phyloP scores from a whole-genome alignment of 495 filamentous ascomycete species.

The Tuber brumale region DNA sequence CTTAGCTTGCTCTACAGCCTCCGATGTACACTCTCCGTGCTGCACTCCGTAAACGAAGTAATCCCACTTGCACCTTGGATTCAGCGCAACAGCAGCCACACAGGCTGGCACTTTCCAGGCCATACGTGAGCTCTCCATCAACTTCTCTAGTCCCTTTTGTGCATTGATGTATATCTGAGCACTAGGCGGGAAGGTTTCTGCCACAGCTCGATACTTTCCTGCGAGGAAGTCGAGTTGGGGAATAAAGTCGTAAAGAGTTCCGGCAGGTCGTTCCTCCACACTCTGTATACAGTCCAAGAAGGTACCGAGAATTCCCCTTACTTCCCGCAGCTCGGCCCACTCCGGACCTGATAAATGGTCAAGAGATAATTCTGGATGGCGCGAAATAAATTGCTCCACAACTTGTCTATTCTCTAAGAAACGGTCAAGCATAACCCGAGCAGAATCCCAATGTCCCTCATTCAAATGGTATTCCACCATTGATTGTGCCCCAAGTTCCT shows the following conservation, averaged over 20 bases:
- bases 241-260: neutral
- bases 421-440: neutral
- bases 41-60: neutral
- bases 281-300: constrained; percentile 3
- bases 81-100: neutral
- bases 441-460: neutral
- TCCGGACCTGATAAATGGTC: neutral
- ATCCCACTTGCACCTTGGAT: neutral
- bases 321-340: neutral
- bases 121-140: neutral
- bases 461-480: neutral
- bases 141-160: neutral
- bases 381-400: neutral
- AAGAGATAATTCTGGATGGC: constrained; percentile 1
- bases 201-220: neutral
- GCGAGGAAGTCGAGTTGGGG: constrained; percentile 2
- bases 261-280: constrained; percentile 1
- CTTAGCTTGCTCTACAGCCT: neutral
- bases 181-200: neutral
- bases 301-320: constrained; percentile 1
- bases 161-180: neutral
- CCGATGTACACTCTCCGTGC: neutral
- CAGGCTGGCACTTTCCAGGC: neutral
- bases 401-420: constrained; percentile 1
- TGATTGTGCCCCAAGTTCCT: neutral